Percentiles rank a stretch among this genome's conserved stretches.
These are phyloP conservation scores for Thielaviopsis euricoi DNA, from an alignment of 2,329 filamentous ascomycete genomes.

Conservation along the genomic window DNA sequence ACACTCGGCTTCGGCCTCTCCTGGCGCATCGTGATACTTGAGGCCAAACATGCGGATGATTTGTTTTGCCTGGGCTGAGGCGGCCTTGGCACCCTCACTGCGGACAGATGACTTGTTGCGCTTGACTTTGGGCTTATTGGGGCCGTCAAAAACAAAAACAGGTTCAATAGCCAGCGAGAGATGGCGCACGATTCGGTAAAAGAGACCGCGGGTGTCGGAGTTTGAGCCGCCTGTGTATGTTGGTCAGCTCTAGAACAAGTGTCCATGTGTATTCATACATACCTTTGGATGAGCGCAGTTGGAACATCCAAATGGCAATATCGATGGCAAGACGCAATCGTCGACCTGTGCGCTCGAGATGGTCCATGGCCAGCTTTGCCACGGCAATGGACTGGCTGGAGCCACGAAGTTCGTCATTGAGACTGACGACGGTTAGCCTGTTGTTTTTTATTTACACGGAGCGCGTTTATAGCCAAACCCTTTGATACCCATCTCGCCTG, in stretches of 20 bases:
- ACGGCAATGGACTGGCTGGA: conserved; percentile 64
- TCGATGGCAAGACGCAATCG: conserved; percentile 83
- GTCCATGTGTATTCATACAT: conserved; percentile 8
- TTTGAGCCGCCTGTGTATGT: conserved; percentile 60
- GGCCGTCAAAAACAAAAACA: conserved; percentile 81
- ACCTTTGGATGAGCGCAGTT: conserved; percentile 69
- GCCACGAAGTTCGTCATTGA: conserved; percentile 76
- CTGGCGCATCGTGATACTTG: conserved; percentile 68
- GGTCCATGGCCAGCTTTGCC: conserved; percentile 63
- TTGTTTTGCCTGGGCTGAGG: conserved; percentile 64
- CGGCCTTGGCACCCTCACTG: conserved; percentile 42
- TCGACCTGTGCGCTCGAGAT: conserved; percentile 50
- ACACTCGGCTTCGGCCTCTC: conserved; percentile 93
- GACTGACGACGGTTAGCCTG: conserved; percentile 24
- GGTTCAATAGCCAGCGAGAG: conserved; percentile 65
- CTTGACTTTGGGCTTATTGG: conserved; percentile 73
- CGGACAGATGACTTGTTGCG: conserved; percentile 59
- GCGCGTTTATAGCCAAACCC: conserved; percentile 26
- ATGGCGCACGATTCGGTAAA: conserved; percentile 73
- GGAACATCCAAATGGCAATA: conserved; percentile 94
- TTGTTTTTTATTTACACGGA: conserved; percentile 1
- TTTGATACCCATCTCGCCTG: conserved; percentile 43
- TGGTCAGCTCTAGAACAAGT: background rate
- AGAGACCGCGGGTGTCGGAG: conserved; percentile 77
- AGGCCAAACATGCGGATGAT: conserved; percentile 77